Evolutionary conservation across 768 basidiomycete genomes (phyloP).

Genomic region (Amylocystis lapponica): DNA sequence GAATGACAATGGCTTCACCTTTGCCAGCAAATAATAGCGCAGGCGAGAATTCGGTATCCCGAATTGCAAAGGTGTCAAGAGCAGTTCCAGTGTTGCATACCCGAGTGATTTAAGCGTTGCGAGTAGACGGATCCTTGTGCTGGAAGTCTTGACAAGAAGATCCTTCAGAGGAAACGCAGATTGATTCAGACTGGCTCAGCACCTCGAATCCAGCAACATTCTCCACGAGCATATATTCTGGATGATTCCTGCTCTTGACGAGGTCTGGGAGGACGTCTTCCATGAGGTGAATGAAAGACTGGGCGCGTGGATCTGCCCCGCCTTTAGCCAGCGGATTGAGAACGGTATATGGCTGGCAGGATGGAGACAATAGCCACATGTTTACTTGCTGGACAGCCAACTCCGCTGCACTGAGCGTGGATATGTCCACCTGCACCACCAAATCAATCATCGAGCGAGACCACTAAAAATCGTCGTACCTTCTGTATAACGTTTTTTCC

Average conservation of each 20-base stretch:
- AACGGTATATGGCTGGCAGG: slow-evolving; percentile 82
- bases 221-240: slow-evolving; percentile 61
- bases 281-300: slow-evolving; percentile 70
- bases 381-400: slow-evolving; percentile 46
- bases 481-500: slow-evolving; percentile 42
- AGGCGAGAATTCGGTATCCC: slow-evolving; percentile 79
- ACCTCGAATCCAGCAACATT: slow-evolving; percentile 87
- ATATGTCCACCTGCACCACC: slow-evolving; percentile 50
- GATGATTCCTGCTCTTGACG: slow-evolving; percentile 38
- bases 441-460: slow-evolving; percentile 9
- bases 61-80: slow-evolving; percentile 73
- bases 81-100: slow-evolving; percentile 54
- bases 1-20: slow-evolving; percentile 38
- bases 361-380: slow-evolving; percentile 76
- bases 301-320: slow-evolving; percentile 64
- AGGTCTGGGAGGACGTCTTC: slow-evolving; percentile 57
- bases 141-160: slow-evolving; percentile 45
- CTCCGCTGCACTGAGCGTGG: slow-evolving; percentile 41
- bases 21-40: slow-evolving; percentile 76
- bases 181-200: slow-evolving; percentile 6
- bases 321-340: slow-evolving; percentile 71
- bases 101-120: slow-evolving; percentile 46
- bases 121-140: slow-evolving; percentile 52
- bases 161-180: slow-evolving; percentile 1
- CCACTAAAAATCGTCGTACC: slow-evolving; percentile 26